Evolutionary conservation across 352 stramenopile genomes (phyloP).

Genomic region (Phytopythium sindhum): DNA sequence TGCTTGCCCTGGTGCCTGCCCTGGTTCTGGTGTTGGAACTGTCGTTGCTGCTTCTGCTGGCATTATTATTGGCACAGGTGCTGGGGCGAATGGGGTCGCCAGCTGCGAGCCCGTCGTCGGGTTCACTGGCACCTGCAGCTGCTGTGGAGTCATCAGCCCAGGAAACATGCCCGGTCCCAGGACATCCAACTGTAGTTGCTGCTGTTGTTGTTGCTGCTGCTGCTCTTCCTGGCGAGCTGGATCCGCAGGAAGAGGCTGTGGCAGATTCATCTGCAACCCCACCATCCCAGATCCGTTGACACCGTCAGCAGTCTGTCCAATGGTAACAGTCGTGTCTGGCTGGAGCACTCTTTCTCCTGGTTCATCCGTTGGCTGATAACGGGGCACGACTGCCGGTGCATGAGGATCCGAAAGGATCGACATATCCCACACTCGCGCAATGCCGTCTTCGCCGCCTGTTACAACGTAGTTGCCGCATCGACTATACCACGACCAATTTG

Average conservation of each 20-base stretch:
- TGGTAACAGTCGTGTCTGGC: slow-evolving; percentile 8
- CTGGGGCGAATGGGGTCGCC: neutral
- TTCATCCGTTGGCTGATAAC: slow-evolving; percentile 49
- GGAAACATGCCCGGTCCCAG: neutral
- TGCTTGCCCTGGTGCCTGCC: neutral
- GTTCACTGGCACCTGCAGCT: neutral
- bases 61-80: neutral
- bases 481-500: slow-evolving; percentile 29
- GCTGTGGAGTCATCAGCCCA: neutral
- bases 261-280: neutral
- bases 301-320: neutral
- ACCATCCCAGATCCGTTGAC: neutral
- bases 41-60: neutral
- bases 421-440: slow-evolving; percentile 90
- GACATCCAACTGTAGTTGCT: neutral
- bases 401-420: slow-evolving; percentile 43
- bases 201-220: too few relatives aligned
- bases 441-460: slow-evolving; percentile 92
- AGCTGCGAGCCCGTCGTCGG: neutral
- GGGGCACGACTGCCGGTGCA: slow-evolving; percentile 41
- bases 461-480: slow-evolving; percentile 87
- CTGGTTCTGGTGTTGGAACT: neutral
- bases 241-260: neutral
- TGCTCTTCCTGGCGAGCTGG: neutral
- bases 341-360: slow-evolving; percentile 11